Conservation (phyloP, 2,329 filamentous ascomycete genomes). For the Curvularia sp. region DNA sequence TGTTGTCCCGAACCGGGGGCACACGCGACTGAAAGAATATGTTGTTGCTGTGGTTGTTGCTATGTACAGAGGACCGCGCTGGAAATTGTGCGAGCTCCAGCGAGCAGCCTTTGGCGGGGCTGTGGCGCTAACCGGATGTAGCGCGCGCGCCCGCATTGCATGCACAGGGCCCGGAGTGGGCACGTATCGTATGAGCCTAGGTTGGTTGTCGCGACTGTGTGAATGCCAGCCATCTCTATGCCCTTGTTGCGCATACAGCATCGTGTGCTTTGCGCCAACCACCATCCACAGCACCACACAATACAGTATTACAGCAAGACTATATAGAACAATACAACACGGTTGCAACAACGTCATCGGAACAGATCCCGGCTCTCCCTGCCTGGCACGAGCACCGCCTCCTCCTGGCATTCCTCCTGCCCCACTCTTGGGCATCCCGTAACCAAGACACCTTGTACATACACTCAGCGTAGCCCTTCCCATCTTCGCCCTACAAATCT, state of each 20-base stretch:
- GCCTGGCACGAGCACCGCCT: constrained; percentile 37
- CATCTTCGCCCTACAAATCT: constrained; percentile 26
- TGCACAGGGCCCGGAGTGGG: constrained; percentile 24
- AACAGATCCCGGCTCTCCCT: constrained; percentile 31
- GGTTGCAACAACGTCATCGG: constrained; percentile 18
- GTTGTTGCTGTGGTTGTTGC: constrained; percentile 2
- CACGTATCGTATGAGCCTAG: not conserved
- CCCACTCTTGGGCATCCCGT: constrained; percentile 39
- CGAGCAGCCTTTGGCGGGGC: constrained; percentile 32
- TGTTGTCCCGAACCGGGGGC: not conserved
- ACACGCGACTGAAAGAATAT: not conserved
- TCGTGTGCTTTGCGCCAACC: not conserved
- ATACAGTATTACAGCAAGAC: not conserved
- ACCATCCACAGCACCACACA: not conserved
- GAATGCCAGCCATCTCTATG: constrained; percentile 16
- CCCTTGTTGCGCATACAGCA: constrained; percentile 7
- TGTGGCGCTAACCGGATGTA: constrained; percentile 35
- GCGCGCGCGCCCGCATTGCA: constrained; percentile 28
- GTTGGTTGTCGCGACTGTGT: constrained; percentile 13
- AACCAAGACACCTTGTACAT: constrained; percentile 21
- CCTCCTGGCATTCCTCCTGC: constrained; percentile 33
- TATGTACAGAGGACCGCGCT: constrained; percentile 6
- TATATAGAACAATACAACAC: not conserved
- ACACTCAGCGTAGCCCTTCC: constrained; percentile 33
- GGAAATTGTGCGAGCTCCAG: constrained; percentile 33